A percentile compares a stretch with the other conserved stretches of the same genome.
Evolutionary conservation across 2,329 filamentous ascomycete species (phyloP).

Genomic region (Cladosporium halotolerans): DNA sequence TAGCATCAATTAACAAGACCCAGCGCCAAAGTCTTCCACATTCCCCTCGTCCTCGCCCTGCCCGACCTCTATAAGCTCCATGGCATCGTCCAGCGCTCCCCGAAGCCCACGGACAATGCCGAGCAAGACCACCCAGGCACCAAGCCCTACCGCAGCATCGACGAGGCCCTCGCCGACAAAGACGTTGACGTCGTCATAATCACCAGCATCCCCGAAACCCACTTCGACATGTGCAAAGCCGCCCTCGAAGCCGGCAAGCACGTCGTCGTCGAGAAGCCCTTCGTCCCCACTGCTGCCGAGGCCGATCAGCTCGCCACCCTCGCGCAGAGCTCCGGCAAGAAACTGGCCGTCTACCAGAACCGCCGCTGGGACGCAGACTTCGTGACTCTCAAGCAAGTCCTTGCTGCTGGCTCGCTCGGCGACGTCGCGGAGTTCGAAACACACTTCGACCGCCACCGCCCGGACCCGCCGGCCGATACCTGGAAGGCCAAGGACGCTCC

Average conservation of each 20-base stretch:
- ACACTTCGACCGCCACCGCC: constrained; percentile 71
- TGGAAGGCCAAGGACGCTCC: constrained; percentile 65
- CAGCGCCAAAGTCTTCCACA: constrained; percentile 72
- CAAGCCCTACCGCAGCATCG: constrained; percentile 58
- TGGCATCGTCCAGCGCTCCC: constrained; percentile 68
- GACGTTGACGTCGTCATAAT: constrained; percentile 64
- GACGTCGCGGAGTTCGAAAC: constrained; percentile 72
- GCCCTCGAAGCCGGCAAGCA: constrained; percentile 68
- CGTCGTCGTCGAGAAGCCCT: constrained; percentile 77
- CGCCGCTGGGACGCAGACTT: constrained; percentile 75
- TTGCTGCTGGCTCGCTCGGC: constrained; percentile 56
- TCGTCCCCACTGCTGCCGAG: constrained; percentile 64
- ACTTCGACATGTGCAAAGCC: constrained; percentile 59
- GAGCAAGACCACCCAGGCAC: constrained; percentile 59
- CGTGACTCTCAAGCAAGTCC: constrained; percentile 58
- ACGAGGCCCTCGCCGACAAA: constrained; percentile 59
- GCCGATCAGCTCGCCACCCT: constrained; percentile 53
- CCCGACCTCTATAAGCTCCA: constrained; percentile 59
- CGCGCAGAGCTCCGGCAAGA: constrained; percentile 33
- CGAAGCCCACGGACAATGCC: constrained; percentile 59
- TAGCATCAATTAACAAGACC: neutral
- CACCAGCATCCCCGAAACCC: constrained; percentile 64
- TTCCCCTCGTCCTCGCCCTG: constrained; percentile 65
- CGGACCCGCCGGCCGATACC: constrained; percentile 40
- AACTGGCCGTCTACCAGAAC: constrained; percentile 49